Conservation (phyloP, 768 basidiomycete genomes). For the Leccinum ochraceum region DNA sequence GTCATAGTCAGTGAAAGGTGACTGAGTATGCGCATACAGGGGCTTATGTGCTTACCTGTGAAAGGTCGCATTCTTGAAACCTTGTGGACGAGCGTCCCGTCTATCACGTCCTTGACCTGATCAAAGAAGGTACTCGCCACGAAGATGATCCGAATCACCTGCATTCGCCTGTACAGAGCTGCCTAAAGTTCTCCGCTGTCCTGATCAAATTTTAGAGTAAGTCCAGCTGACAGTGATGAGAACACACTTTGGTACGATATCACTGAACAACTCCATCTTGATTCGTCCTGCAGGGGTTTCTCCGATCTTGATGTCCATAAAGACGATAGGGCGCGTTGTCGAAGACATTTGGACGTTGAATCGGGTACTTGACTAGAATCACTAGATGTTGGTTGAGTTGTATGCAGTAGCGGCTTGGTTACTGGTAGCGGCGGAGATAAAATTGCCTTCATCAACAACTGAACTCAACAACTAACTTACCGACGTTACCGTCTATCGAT, state of each 20-base stretch:
- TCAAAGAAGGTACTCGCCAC: slow-evolving; percentile 2
- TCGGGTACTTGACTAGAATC: neutral
- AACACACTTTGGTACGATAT: slow-evolving; percentile 89
- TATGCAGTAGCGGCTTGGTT: neutral
- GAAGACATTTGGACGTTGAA: slow-evolving; percentile 39
- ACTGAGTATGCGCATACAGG: slow-evolving; percentile 4
- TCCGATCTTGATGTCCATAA: slow-evolving; percentile 96
- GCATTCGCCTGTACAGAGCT: slow-evolving; percentile 96
- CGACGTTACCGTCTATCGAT: neutral
- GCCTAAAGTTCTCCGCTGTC: slow-evolving; percentile 97
- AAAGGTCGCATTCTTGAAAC: slow-evolving; percentile 90
- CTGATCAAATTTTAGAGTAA: slow-evolving; percentile 40
- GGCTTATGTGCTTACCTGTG: slow-evolving; percentile 63
- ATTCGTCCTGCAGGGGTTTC: slow-evolving; percentile 94
- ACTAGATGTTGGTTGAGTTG: neutral
- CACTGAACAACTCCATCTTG: slow-evolving; percentile 97
- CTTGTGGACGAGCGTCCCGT: slow-evolving; percentile 77
- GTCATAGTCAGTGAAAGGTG: slow-evolving; percentile 8
- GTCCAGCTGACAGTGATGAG: neutral
- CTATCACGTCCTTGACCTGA: slow-evolving; percentile 21
- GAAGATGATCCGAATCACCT: slow-evolving; percentile 48
- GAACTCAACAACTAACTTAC: neutral
- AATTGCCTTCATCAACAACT: neutral
- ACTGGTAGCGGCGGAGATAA: neutral
- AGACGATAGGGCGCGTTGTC: slow-evolving; percentile 80